phyloP scores from a whole-genome alignment of 306 rosid species.

The Argentina anserina region DNA sequence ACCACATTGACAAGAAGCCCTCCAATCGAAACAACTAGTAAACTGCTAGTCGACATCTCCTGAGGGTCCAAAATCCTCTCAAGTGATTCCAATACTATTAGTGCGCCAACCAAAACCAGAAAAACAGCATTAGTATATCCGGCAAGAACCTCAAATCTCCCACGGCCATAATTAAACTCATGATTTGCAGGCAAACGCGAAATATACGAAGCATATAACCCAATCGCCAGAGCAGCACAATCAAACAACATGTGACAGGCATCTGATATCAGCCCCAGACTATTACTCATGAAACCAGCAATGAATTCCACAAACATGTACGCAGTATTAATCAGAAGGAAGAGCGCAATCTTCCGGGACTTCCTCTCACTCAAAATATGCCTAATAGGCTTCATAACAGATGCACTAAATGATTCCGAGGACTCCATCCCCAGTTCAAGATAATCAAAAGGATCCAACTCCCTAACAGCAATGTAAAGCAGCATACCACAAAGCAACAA shows the following conservation, averaged over 20 bases:
- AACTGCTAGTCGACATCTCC: conserved; percentile 77
- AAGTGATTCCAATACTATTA: conserved; percentile 80
- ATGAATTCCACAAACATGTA: conserved; percentile 93
- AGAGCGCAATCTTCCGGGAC: conserved; percentile 80
- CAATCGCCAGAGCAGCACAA: conserved; percentile 97
- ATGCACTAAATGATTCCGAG: conserved; percentile 33
- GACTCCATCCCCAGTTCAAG: conserved; percentile 51
- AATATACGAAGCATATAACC: conserved; percentile 88
- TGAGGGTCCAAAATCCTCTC: conserved; percentile 96
- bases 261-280: conserved; percentile 90
- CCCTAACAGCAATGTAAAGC: conserved; percentile 71
- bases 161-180: conserved; percentile 79
- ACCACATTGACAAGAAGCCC: conserved; percentile 80
- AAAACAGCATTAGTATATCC: conserved; percentile 90
- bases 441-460: conserved; percentile 55
- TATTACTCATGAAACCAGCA: conserved; percentile 92
- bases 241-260: conserved; percentile 98
- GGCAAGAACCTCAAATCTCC: conserved; percentile 90
- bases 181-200: conserved; percentile 84
- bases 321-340: conserved; percentile 75
- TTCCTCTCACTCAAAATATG: conserved; percentile 93
- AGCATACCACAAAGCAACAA: conserved; percentile 69
- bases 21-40: conserved; percentile 77
- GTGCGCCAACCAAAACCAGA: conserved; percentile 84
- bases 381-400: conserved; percentile 64